Percentiles rank a stretch among this genome's conserved stretches.
phyloP scores from a whole-genome alignment of 2,329 filamentous ascomycete genomes.

The Aspergillus ustus region DNA sequence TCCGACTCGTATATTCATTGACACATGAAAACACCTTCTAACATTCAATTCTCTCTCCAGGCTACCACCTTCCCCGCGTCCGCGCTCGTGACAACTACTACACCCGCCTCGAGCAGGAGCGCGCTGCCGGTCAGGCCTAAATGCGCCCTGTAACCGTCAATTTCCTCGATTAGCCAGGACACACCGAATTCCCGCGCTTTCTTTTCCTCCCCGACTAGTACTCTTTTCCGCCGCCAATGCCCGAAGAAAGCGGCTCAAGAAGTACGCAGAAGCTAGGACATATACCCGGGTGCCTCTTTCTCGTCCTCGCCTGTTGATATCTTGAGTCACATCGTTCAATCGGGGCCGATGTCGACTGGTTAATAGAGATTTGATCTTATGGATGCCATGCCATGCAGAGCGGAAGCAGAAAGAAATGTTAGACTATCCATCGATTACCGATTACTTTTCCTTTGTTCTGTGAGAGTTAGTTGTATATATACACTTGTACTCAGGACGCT shows the following conservation, averaged over 20 bases:
- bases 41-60: conserved; percentile 37
- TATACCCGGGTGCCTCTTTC: conserved; percentile 7
- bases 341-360: neutral
- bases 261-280: neutral
- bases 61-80: conserved; percentile 68
- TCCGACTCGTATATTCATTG: neutral
- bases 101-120: conserved; percentile 66
- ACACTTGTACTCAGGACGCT: conserved; percentile 26
- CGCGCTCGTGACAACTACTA: conserved; percentile 68
- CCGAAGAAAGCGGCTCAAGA: neutral
- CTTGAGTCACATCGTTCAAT: neutral
- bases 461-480: conserved; percentile 38
- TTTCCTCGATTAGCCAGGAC: conserved; percentile 11
- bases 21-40: neutral
- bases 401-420: conserved; percentile 22
- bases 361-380: neutral
- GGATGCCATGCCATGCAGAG: neutral
- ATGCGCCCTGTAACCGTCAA: conserved; percentile 21
- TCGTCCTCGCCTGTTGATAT: neutral
- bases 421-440: conserved; percentile 19
- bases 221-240: neutral
- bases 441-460: conserved; percentile 19
- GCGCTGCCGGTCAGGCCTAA: conserved; percentile 49
- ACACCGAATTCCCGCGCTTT: neutral
- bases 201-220: neutral